Evolutionary conservation across 192 early-diverging fungal genomes (phyloP).

Genomic region (Podila epigama): DNA sequence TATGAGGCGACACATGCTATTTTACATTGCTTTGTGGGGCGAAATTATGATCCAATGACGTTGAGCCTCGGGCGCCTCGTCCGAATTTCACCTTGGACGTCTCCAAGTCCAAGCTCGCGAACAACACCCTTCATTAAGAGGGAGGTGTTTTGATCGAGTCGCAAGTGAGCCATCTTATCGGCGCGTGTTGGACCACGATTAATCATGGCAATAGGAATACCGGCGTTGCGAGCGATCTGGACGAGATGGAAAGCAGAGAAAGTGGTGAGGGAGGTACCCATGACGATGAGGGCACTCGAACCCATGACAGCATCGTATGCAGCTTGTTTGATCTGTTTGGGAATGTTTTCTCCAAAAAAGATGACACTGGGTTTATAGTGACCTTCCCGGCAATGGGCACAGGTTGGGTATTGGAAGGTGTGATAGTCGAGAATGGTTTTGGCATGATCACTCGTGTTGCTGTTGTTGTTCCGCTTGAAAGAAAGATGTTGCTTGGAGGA

Average conservation of each 20-base stretch:
- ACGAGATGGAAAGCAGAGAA: slow-evolving; percentile 85
- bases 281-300: slow-evolving; percentile 70
- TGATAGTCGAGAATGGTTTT: slow-evolving; percentile 50
- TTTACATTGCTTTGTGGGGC: neutral
- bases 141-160: slow-evolving; percentile 53
- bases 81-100: slow-evolving; percentile 19
- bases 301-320: slow-evolving; percentile 68
- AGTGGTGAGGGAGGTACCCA: slow-evolving; percentile 85
- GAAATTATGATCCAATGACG: slow-evolving; percentile 29
- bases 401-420: slow-evolving; percentile 77
- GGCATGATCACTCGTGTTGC: neutral
- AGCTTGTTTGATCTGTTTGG: slow-evolving; percentile 52
- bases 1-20: no score
- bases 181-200: slow-evolving; percentile 83
- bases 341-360: slow-evolving; percentile 92
- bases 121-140: slow-evolving; percentile 38
- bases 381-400: slow-evolving; percentile 66
- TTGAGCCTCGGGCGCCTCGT: slow-evolving; percentile 9
- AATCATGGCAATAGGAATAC: slow-evolving; percentile 70
- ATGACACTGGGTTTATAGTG: slow-evolving; percentile 81
- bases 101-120: slow-evolving; percentile 15
- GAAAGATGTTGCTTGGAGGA: slow-evolving; percentile 25
- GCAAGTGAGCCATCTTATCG: slow-evolving; percentile 62
- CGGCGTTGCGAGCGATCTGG: slow-evolving; percentile 63
- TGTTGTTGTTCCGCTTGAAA: neutral